A percentile compares a stretch with the other conserved stretches of the same genome.
Evolutionary conservation across 176 grass and related monocot genomes (phyloP).

Genomic region (Raddia guianensis): DNA sequence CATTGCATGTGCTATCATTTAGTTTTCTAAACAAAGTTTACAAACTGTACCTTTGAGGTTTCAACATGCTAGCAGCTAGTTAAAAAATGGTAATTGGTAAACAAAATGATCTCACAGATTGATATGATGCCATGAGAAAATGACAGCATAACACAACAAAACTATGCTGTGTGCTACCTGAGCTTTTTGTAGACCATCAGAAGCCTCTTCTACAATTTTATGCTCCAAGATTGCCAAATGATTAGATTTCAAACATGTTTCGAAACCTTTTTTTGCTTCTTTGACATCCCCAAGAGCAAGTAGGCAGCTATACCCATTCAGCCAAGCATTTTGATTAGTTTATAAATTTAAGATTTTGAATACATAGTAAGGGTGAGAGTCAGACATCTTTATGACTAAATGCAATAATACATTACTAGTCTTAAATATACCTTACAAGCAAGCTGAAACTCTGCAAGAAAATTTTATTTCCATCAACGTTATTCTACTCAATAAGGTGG

Average conservation of each 20-base stretch:
- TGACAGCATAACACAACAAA: not conserved
- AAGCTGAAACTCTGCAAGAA: not conserved
- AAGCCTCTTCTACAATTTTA: conserved; percentile 73
- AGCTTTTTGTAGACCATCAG: conserved; percentile 71
- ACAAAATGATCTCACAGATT: conserved; percentile 6
- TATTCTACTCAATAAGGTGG: not conserved
- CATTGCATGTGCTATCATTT: not conserved
- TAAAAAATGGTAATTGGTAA: not conserved
- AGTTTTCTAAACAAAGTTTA: not conserved
- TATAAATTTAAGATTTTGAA: conserved; percentile 18
- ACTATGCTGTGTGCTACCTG: conserved; percentile 47
- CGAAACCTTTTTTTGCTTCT: conserved; percentile 75
- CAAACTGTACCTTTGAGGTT: not conserved
- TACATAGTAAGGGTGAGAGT: not conserved
- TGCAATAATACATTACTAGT: conserved; percentile 10
- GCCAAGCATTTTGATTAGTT: conserved; percentile 40
- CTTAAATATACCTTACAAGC: not conserved
- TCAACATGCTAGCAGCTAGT: not conserved
- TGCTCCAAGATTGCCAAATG: conserved; percentile 42
- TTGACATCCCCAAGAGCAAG: conserved; percentile 74
- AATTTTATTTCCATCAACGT: not conserved
- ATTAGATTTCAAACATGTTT: conserved; percentile 72
- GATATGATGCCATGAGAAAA: conserved; percentile 17
- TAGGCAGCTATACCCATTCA: conserved; percentile 68
- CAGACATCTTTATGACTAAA: conserved; percentile 10